These are phyloP conservation scores for Saturnispora galanensis DNA, from an alignment of 805 yeast genomes.

Conservation along the genomic window DNA sequence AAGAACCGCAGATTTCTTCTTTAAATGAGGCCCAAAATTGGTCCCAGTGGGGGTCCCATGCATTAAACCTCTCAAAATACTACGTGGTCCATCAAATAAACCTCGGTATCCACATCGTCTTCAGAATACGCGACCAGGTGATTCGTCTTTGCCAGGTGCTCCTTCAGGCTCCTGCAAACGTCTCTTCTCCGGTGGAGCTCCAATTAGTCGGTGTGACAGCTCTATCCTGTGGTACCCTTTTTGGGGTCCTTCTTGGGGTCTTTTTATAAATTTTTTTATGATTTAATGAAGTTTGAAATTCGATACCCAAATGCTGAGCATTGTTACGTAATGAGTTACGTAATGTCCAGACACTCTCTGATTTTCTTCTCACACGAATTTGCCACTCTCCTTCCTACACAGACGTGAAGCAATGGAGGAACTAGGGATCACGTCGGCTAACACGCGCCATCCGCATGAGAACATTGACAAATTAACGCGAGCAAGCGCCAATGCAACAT, in stretches of 20 bases:
- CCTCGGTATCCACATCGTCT: neutral
- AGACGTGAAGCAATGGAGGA: constrained; percentile 41
- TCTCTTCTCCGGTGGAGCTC: neutral
- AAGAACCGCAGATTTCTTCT: too few relatives aligned
- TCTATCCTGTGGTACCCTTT: neutral
- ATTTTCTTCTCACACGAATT: neutral
- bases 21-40: too few relatives aligned
- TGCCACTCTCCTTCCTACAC: constrained; percentile 2
- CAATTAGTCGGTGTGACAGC: too few relatives aligned
- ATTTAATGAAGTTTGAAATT: neutral
- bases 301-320: neutral
- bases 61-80: neutral
- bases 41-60: too few relatives aligned
- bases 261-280: neutral
- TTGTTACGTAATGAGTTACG: neutral
- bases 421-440: constrained; percentile 38
- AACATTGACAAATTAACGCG: constrained; percentile 10
- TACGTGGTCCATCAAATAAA: neutral
- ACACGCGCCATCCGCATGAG: constrained; percentile 8
- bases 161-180: neutral
- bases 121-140: neutral
- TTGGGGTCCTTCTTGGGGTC: neutral
- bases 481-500: constrained; percentile 12
- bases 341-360: too few relatives aligned
- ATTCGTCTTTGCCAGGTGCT: neutral